A percentile compares a stretch with the other conserved stretches of the same genome.
These are phyloP conservation scores for Stramenopiles sp. DNA, from an alignment of 352 stramenopile species.

Conservation along the genomic window DNA sequence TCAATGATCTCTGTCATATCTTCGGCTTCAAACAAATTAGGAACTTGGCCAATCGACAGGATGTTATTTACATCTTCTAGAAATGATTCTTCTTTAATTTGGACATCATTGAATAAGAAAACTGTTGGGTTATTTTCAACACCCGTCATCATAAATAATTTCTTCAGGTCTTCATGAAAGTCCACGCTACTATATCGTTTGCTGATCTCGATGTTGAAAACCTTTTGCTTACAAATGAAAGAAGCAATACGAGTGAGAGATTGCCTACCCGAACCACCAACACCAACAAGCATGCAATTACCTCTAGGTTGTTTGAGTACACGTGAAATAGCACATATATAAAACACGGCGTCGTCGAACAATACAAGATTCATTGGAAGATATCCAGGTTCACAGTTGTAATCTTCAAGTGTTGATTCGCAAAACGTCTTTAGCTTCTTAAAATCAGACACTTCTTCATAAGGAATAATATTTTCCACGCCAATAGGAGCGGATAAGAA, in stretches of 20 bases:
- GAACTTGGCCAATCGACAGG: constrained; percentile 61
- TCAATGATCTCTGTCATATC: constrained; percentile 52
- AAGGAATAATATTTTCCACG: constrained; percentile 31
- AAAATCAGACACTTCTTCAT: constrained; percentile 38
- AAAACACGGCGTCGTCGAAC: constrained; percentile 17
- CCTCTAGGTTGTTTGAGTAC: constrained; percentile 23
- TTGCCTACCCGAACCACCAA: constrained; percentile 53
- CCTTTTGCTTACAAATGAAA: constrained; percentile 65
- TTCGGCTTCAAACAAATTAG: constrained; percentile 54
- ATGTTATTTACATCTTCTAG: constrained; percentile 79
- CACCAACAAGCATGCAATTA: constrained; percentile 58
- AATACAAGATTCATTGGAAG: constrained; percentile 18
- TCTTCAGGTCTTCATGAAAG: constrained; percentile 66
- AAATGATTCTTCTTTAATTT: constrained; percentile 72
- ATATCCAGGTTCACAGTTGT: constrained; percentile 39
- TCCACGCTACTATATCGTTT: constrained; percentile 59
- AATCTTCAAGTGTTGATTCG: constrained; percentile 58
- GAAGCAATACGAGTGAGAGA: constrained; percentile 44
- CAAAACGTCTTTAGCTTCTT: constrained; percentile 41
- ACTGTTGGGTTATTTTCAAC: constrained; percentile 56
- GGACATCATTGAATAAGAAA: constrained; percentile 68
- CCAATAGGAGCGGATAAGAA: constrained; percentile 31
- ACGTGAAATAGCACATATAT: constrained; percentile 15
- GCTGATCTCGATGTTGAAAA: constrained; percentile 70
- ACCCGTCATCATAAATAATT: constrained; percentile 36